A percentile compares a stretch with the other conserved stretches of the same genome.
Conservation (phyloP, 2,329 filamentous ascomycete genomes). For the Colletotrichum nymphaeae region DNA sequence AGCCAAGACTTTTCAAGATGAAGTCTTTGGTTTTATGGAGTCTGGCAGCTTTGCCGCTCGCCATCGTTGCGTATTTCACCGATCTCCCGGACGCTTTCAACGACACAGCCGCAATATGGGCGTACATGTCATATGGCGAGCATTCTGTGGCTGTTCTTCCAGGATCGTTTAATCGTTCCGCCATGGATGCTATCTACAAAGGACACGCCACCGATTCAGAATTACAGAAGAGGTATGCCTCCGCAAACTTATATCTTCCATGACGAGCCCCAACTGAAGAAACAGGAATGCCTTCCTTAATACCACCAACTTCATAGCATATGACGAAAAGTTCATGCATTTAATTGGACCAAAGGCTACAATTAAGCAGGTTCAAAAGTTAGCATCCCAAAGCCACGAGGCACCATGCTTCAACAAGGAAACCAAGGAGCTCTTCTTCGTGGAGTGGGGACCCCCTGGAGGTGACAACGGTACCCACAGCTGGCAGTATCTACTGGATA, state of each 20-base stretch:
- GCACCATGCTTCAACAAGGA: conserved; percentile 11
- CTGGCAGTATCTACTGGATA: conserved; percentile 19
- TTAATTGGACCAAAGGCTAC: background rate
- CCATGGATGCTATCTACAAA: background rate
- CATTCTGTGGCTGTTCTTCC: conserved; percentile 7
- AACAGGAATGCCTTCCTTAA: too few species aligned
- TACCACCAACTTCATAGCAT: too few species aligned
- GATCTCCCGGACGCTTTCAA: background rate
- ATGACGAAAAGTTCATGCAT: too few species aligned
- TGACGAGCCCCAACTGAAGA: too few species aligned
- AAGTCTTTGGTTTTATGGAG: background rate
- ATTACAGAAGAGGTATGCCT: background rate
- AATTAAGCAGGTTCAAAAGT: background rate
- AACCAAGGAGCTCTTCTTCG: conserved; percentile 11
- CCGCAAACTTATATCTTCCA: background rate
- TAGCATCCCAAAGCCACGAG: conserved; percentile 1
- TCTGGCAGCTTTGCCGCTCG: background rate
- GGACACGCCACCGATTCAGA: background rate
- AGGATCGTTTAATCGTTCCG: background rate
- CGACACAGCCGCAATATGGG: background rate
- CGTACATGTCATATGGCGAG: conserved; percentile 1
- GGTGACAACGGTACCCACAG: conserved; percentile 3
- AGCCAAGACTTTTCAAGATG: background rate
- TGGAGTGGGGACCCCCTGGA: conserved; percentile 11
- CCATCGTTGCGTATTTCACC: background rate